A percentile compares a stretch with the other conserved stretches of the same genome.
phyloP scores from a whole-genome alignment of 2,329 filamentous ascomycete genomes.

The Fusarium nematophilum region DNA sequence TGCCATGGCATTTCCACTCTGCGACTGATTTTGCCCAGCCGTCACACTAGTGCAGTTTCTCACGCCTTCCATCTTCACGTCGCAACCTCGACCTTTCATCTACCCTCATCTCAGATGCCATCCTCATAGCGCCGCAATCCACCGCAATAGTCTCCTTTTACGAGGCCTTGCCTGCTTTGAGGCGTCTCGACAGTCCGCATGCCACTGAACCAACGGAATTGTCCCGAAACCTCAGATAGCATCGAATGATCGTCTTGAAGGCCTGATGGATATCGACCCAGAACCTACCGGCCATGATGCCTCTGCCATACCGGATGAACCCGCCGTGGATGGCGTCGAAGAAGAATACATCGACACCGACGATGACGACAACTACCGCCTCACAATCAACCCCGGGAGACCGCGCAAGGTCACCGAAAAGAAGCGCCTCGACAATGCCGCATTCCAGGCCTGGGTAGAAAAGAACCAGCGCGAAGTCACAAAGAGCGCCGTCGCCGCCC shows the following conservation, averaged over 20 bases:
- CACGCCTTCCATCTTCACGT: constrained; percentile 1
- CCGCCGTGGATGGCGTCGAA: constrained; percentile 2
- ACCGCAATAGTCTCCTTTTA: too few species aligned
- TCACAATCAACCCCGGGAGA: constrained; percentile 46
- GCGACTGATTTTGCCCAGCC: neutral
- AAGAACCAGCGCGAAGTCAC: constrained; percentile 53
- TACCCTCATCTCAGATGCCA: too few species aligned
- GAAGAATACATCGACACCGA: constrained; percentile 29
- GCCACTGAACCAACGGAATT: too few species aligned
- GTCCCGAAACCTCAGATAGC: too few species aligned
- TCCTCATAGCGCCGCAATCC: too few species aligned
- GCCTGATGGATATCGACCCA: too few species aligned
- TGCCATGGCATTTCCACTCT: neutral
- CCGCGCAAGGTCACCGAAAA: constrained; percentile 57
- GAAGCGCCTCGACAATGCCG: constrained; percentile 61
- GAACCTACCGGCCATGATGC: too few species aligned
- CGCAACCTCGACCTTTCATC: neutral
- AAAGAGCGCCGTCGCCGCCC: constrained; percentile 34
- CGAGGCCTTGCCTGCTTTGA: too few species aligned
- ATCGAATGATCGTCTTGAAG: too few species aligned
- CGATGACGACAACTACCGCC: constrained; percentile 44
- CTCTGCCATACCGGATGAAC: neutral
- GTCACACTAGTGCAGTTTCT: constrained; percentile 4
- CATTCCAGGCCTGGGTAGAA: constrained; percentile 59
- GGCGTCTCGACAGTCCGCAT: too few species aligned